Percentiles rank a stretch among this genome's conserved stretches.
Evolutionary conservation across 2,329 filamentous ascomycete genomes (phyloP).

Genomic region (Paecilomyces fulvus): DNA sequence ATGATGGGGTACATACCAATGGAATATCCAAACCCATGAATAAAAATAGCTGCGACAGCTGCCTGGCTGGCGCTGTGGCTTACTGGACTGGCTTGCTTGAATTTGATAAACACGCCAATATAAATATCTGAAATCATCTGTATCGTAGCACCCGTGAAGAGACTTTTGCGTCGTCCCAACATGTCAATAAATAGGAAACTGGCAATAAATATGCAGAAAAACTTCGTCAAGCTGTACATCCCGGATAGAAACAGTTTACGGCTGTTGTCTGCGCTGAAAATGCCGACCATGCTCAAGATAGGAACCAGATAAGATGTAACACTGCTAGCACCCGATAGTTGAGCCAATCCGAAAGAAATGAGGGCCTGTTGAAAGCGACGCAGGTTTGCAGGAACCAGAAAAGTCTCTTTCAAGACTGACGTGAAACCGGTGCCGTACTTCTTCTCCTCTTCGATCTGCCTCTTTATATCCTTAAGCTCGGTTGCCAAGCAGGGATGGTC

Average conservation of each 20-base stretch:
- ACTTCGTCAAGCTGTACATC: conserved; percentile 39
- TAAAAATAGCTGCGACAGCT: conserved; percentile 38
- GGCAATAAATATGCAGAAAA: conserved; percentile 34
- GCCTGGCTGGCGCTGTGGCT: conserved; percentile 23
- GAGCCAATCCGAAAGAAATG: conserved; percentile 32
- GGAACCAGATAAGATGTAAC: conserved; percentile 39
- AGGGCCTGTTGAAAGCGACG: conserved; percentile 33
- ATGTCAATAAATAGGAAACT: conserved; percentile 40
- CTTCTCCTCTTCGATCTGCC: conserved; percentile 12
- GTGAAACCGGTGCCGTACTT: conserved; percentile 8
- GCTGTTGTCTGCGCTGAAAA: conserved; percentile 15
- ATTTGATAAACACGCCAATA: conserved; percentile 34
- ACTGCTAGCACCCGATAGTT: conserved; percentile 39
- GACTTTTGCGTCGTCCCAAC: conserved; percentile 31
- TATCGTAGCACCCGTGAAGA: conserved; percentile 28
- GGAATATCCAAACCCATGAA: conserved; percentile 40
- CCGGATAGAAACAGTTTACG: conserved; percentile 32
- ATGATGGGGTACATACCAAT: conserved; percentile 19
- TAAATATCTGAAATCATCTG: conserved; percentile 38
- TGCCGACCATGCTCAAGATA: conserved; percentile 32
- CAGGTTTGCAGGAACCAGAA: conserved; percentile 29
- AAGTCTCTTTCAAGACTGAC: conserved; percentile 27
- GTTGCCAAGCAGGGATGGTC: conserved; percentile 18
- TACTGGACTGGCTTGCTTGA: conserved; percentile 16
- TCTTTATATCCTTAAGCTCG: conserved; percentile 21